Evolutionary conservation across 2,329 filamentous ascomycete species (phyloP).

Genomic region (Cordyceps sp.): DNA sequence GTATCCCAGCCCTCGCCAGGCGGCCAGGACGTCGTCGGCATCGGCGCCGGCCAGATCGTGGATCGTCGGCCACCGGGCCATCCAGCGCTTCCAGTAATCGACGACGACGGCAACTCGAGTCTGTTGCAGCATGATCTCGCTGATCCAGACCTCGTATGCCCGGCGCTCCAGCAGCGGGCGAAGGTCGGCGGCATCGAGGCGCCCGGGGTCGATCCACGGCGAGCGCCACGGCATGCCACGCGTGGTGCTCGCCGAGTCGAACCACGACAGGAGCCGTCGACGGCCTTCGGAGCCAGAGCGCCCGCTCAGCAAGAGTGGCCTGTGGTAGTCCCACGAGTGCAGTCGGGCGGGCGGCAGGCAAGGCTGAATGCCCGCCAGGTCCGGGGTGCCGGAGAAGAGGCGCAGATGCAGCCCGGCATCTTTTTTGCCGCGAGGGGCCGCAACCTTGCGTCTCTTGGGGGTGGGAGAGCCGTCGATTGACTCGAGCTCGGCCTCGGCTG

Average conservation of each 20-base stretch:
- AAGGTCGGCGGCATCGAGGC: constrained; percentile 15
- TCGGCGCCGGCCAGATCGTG: constrained; percentile 34
- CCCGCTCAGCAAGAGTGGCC: constrained; percentile 28
- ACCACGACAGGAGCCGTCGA: constrained; percentile 30
- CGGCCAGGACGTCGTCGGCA: constrained; percentile 37
- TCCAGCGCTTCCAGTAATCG: constrained; percentile 47
- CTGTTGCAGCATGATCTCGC: constrained; percentile 52
- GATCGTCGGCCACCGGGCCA: constrained; percentile 42
- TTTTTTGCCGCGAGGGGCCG: neutral
- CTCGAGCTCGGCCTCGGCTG: neutral
- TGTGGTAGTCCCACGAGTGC: constrained; percentile 23
- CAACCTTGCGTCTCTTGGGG: constrained; percentile 4
- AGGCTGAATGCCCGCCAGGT: neutral
- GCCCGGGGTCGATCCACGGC: constrained; percentile 31
- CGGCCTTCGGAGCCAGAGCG: constrained; percentile 15
- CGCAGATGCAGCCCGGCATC: neutral
- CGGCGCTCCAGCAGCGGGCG: constrained; percentile 29
- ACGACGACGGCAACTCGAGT: constrained; percentile 45
- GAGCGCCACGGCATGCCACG: constrained; percentile 46
- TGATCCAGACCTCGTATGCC: constrained; percentile 51
- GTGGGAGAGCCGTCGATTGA: neutral
- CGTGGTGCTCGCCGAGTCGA: constrained; percentile 25
- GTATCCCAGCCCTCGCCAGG: constrained; percentile 46
- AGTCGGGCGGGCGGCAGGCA: constrained; percentile 5
- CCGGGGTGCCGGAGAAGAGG: constrained; percentile 1